Percentiles rank a stretch among this genome's conserved stretches.
Evolutionary conservation across 495 filamentous ascomycete genomes (phyloP).

Genomic region (Echria macrotheca): DNA sequence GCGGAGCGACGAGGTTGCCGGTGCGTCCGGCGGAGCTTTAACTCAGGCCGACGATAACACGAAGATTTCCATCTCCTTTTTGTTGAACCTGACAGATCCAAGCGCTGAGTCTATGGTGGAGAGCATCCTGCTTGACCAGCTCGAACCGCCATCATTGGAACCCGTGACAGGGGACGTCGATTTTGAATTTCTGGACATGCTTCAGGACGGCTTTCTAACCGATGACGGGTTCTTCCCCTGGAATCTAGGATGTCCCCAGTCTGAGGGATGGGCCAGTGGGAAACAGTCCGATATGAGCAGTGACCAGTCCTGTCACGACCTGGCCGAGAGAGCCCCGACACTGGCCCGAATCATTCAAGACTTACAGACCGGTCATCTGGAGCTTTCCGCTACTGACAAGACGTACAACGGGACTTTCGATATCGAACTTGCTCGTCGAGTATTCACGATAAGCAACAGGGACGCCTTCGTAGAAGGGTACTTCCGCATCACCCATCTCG

Average conservation of each 20-base stretch:
- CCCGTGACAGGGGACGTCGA: too few relatives aligned
- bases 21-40: too few relatives aligned
- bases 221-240: too few relatives aligned
- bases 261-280: too few relatives aligned
- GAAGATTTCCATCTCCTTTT: constrained; percentile 14
- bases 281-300: too few relatives aligned
- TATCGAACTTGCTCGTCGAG: constrained; percentile 22
- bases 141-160: too few relatives aligned
- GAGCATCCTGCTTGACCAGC: not conserved
- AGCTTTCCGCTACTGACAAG: not conserved
- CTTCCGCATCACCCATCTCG: constrained; percentile 10
- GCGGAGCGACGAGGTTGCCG: too few relatives aligned
- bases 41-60: not conserved
- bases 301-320: too few relatives aligned
- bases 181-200: too few relatives aligned
- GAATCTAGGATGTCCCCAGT: too few relatives aligned
- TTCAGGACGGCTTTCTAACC: too few relatives aligned
- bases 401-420: constrained; percentile 14
- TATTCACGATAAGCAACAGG: constrained; percentile 19
- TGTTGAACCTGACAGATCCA: constrained; percentile 13
- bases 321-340: too few relatives aligned
- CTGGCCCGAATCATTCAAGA: not conserved
- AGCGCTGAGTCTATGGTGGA: constrained; percentile 12
- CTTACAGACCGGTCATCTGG: not conserved
- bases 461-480: constrained; percentile 6